Evolutionary conservation across 371 early-diverging fungal species (phyloP), one percentile per base, ranked within the genome.

Genomic region (Gilbertella persicaria): DNA sequence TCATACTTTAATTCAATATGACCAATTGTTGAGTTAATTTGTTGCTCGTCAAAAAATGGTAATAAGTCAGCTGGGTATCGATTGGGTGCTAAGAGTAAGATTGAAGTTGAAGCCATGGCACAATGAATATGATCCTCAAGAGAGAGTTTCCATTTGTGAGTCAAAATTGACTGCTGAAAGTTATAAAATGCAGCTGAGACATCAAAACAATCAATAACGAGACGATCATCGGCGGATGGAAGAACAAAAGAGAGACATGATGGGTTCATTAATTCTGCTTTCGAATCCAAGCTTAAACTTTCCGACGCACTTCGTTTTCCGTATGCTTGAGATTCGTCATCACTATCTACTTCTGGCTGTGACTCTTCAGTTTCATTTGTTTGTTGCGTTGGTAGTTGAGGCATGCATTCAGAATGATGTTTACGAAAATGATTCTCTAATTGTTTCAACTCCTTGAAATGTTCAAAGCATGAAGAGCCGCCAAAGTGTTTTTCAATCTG

Each of bases 401-500:
- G 44, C 53, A 44, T 50, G 40, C 28, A 6, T 50, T 40, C 28
- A 41, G 50, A 19, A 41, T 50, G 53, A 36, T 53, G 23, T 30
- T 52, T 44, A 29, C 29, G 33, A 43, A 44, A 19, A 36, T 54
- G 47, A n/a, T 54, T 36, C 38, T 56, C 36, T 24, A 50, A 45
- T 25, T 42, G 26, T 38, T 44, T 56, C 17, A 48, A 48, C 41
- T 42, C 43, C 21, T 55, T 49, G 43, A 55, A 47, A 49, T 55
- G 55, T 40, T 28, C 55, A 47, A 47, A 30, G 36, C 55, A 55
- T 29, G 41, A 55, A 38, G 47, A 48, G 47, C 55, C 46, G 41
- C 47, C 55, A 41, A 40, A 55, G 41, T 55, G 55, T 40, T 55
- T 47, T 52, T 52, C 53, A 41, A 50, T 50, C 51, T 29, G 51